These are phyloP conservation scores for Ophiostoma perfectum DNA, from an alignment of 2,329 filamentous ascomycete species.

Conservation along the genomic window DNA sequence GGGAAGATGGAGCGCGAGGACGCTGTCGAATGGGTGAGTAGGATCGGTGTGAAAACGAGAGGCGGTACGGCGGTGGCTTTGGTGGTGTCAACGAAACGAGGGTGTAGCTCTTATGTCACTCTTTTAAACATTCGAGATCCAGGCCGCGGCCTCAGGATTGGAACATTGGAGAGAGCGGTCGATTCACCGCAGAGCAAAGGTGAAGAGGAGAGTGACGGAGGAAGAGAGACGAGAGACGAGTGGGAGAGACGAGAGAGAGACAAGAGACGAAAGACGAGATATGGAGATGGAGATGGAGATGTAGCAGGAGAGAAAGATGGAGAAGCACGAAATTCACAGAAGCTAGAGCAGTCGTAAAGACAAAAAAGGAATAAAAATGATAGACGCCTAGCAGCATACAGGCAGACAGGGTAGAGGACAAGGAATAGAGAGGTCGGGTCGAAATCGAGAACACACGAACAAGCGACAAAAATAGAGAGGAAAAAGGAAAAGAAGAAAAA, in stretches of 20 bases:
- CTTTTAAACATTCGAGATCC: constrained; percentile 5
- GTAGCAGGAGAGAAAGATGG: constrained; percentile 7
- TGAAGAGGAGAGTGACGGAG: not conserved
- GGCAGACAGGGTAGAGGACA: constrained; percentile 1
- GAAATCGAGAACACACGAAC: constrained; percentile 1
- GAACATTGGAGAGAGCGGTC: constrained; percentile 18
- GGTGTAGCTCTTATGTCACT: not conserved
- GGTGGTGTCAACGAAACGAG: not conserved
- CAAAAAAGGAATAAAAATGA: not conserved
- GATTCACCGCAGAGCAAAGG: not conserved
- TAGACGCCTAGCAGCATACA: not conserved
- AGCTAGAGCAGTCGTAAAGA: constrained; percentile 5
- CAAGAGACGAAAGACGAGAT: not conserved
- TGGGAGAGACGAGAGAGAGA: not conserved
- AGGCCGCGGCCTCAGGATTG: constrained; percentile 20
- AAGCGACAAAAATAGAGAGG: not conserved
- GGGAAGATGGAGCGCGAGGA: constrained; percentile 16
- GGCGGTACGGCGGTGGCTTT: not conserved
- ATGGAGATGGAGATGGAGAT: not conserved
- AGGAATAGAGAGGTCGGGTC: constrained; percentile 4
- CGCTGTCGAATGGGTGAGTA: not conserved
- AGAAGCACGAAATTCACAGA: constrained; percentile 4
- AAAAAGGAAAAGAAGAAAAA: constrained; percentile 8
- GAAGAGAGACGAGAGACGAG: too few relatives aligned
- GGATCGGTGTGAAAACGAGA: not conserved